Base-by-base conservation (phyloP, 192 early-diverging fungal genomes). In the Glomus cerebriforme region DNA sequence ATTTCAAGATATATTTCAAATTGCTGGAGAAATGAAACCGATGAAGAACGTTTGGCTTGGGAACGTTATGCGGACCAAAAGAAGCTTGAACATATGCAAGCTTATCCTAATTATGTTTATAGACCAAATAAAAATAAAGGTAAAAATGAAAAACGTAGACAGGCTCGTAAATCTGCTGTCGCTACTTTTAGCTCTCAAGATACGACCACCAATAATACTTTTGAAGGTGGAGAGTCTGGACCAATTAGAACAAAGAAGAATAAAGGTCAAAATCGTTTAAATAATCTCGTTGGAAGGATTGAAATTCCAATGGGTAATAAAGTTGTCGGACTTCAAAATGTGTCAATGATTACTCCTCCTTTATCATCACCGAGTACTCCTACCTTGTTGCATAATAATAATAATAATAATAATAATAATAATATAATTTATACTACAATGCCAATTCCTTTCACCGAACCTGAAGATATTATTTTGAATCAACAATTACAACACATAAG, bases 81-180 rank as follows among this genome's bases (percentile, higher is more conserved):
- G 7, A 77, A 77, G 49, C 26, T 77, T 12, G 75, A 77, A 9
- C 75, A 77, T 17, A 77, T 77, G 75, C 37, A 66, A 26, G 54
- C 26, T 1, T 77, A 77, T 66, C 75, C 75, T 0, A 67, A 77
- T 66, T 77, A 77, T 17, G 59, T 77, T 34, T 77, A 77, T 32
- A 24, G 59, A 32, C 75, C 75, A 27, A 60, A 63, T 22, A 80
- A 80, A 58, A 75, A 75, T 27, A 77, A 77, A 34, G 54, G 32
- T 4, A 77, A 77, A 32, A 59, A 34, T 49, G 75, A 77, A 10
- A 64, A 77, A 29, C 37, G 27, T 4, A 34, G 75, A 29, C 37
- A 66, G 15, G 26, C 65, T 29, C 31, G 39, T 26, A 24, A 34
- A 64, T 22, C 17, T 22, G 27, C 43, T 17, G 47, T 19, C 5